A percentile compares a stretch with the other conserved stretches of the same genome.
Conservation (phyloP, 257 asterid species). For the Avicennia marina region DNA sequence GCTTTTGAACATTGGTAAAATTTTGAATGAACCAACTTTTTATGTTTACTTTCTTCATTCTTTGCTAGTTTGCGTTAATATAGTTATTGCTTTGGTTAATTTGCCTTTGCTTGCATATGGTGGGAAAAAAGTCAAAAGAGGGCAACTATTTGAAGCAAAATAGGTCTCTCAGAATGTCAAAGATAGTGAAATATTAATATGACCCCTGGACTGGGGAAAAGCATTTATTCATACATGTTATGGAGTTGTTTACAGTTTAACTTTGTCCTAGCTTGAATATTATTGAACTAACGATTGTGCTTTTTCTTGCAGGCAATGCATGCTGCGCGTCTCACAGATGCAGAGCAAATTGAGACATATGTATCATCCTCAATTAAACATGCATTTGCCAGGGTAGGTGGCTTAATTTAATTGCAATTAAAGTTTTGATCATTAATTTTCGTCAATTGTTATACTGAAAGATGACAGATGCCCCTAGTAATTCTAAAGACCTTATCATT, state of each 20-base stretch:
- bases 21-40: slow-evolving; percentile 2
- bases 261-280: not conserved
- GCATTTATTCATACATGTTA: not conserved
- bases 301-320: slow-evolving; percentile 63
- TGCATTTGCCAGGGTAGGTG: slow-evolving; percentile 77
- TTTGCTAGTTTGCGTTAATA: slow-evolving; percentile 12
- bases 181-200: slow-evolving; percentile 1
- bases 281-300: slow-evolving; percentile 17
- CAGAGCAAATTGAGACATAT: slow-evolving; percentile 83
- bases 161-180: not conserved
- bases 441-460: not conserved
- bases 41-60: not conserved
- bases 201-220: not conserved
- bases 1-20: not conserved
- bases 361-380: slow-evolving; percentile 75
- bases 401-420: slow-evolving; percentile 13
- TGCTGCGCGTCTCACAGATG: slow-evolving; percentile 48
- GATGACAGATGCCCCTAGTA: not conserved
- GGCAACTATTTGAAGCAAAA: not conserved
- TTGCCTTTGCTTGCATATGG: slow-evolving; percentile 2
- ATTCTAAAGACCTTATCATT: not conserved
- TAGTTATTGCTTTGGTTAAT: not conserved
- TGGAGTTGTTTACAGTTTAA: slow-evolving; percentile 1
- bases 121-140: slow-evolving; percentile 3
- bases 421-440: slow-evolving; percentile 4